These are phyloP conservation scores for Backusella luteola DNA, from an alignment of 192 early-diverging fungal species.

Conservation along the genomic window DNA sequence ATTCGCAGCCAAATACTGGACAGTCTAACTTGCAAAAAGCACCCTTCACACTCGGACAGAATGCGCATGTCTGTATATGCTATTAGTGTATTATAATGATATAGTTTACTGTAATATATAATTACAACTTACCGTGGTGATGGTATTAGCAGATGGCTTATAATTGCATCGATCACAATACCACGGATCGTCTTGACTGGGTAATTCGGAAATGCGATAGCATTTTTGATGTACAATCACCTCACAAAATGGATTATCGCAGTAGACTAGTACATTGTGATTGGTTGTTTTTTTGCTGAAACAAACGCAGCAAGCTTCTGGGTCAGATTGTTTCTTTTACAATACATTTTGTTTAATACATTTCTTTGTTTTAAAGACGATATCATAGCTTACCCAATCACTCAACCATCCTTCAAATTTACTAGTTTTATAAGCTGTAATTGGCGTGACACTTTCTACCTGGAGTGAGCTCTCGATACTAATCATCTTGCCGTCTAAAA, in stretches of 20 bases:
- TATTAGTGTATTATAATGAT: background rate
- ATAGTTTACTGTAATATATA: background rate
- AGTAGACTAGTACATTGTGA: constrained; percentile 50
- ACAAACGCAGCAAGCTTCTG: constrained; percentile 52
- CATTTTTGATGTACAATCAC: constrained; percentile 28
- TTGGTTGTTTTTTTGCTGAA: constrained; percentile 41
- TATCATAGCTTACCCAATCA: background rate
- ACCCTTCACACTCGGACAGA: constrained; percentile 27
- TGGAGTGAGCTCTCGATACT: background rate
- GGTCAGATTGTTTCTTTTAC: constrained; percentile 49
- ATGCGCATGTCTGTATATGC: constrained; percentile 13
- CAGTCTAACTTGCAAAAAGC: constrained; percentile 19
- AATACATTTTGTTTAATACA: background rate
- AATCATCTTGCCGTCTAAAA: too few species aligned
- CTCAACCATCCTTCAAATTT: background rate
- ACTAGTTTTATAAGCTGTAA: background rate
- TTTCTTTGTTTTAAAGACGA: background rate
- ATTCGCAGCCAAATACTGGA: constrained; percentile 7
- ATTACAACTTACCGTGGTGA: background rate
- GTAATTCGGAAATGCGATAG: constrained; percentile 10
- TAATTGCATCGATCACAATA: constrained; percentile 24
- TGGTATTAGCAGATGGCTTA: background rate
- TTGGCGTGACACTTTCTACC: background rate
- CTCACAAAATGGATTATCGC: constrained; percentile 37
- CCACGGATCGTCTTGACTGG: constrained; percentile 17